Conservation (phyloP, 306 rosid species). For the Cucumis melo region DNA sequence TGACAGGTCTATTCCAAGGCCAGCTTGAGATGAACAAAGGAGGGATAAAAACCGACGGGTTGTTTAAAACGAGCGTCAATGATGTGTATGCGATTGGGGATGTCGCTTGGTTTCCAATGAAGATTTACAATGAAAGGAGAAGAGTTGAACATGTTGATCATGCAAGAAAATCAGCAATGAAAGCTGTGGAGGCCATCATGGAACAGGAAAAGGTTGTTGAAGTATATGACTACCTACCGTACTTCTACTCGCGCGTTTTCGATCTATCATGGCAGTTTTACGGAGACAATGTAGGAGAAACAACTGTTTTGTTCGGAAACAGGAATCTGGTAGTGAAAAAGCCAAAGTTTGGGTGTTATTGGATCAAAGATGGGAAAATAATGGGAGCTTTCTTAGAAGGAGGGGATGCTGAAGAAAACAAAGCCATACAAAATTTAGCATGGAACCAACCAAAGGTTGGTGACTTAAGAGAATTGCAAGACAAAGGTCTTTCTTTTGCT, state of each 20-base stretch:
- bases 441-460: conserved; percentile 16
- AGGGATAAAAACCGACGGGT: conserved; percentile 26
- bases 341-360: conserved; percentile 32
- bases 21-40: conserved; percentile 17
- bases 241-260: conserved; percentile 24
- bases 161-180: conserved; percentile 33
- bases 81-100: conserved; percentile 31
- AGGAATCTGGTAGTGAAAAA: neutral
- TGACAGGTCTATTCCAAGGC: conserved; percentile 18
- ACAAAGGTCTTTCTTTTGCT: conserved; percentile 21
- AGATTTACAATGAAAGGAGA: conserved; percentile 20
- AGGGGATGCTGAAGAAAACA: conserved; percentile 27
- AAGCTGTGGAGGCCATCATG: conserved; percentile 25
- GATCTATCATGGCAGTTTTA: conserved; percentile 31
- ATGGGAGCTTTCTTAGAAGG: conserved; percentile 36
- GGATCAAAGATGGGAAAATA: conserved; percentile 25
- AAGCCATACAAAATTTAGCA: conserved; percentile 21
- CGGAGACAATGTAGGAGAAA: conserved; percentile 31
- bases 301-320: conserved; percentile 20
- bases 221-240: conserved; percentile 24
- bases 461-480: conserved; percentile 6
- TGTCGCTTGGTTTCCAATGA: conserved; percentile 22
- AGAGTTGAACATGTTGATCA: conserved; percentile 37
- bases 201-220: conserved; percentile 7
- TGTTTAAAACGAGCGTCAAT: conserved; percentile 12